Percentiles rank a stretch among this genome's conserved stretches.
Conservation (phyloP, 2,329 filamentous ascomycete genomes). For the Aspergillus latus region DNA sequence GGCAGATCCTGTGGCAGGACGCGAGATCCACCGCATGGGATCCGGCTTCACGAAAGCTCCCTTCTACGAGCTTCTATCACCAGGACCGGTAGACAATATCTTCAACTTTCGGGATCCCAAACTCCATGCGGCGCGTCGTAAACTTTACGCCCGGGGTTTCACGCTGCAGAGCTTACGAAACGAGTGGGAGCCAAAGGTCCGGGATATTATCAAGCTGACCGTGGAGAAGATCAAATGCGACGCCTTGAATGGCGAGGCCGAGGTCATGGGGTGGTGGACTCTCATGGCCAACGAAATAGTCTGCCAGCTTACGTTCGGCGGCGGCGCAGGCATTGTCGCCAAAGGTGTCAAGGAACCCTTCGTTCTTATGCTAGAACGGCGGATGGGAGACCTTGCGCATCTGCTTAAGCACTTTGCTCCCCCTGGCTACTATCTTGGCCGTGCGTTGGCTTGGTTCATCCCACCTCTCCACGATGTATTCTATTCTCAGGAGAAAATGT, state of each 20-base stretch:
- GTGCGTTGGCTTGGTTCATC: not conserved
- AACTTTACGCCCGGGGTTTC: slow-evolving; percentile 2
- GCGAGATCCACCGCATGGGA: slow-evolving; percentile 7
- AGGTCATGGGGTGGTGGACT: slow-evolving; percentile 6
- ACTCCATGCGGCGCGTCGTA: slow-evolving; percentile 3
- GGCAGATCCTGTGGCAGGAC: not conserved
- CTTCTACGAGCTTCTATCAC: not conserved
- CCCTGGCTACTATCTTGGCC: slow-evolving; percentile 1
- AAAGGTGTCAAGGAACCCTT: slow-evolving; percentile 5
- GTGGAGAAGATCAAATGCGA: not conserved
- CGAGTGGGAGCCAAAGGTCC: not conserved
- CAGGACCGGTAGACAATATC: slow-evolving; percentile 2
- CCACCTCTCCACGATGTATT: slow-evolving; percentile 1
- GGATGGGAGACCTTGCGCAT: slow-evolving; percentile 4
- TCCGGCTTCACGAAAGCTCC: not conserved
- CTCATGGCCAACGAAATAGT: slow-evolving; percentile 6
- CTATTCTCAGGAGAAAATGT: slow-evolving; percentile 5
- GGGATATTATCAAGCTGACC: not conserved
- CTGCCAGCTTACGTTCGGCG: slow-evolving; percentile 3
- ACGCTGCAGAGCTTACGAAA: not conserved
- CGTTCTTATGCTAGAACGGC: slow-evolving; percentile 6
- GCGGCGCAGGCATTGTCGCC: not conserved
- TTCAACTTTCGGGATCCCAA: slow-evolving; percentile 3
- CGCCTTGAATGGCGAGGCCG: not conserved
- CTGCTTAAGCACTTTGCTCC: slow-evolving; percentile 5